A percentile compares a stretch with the other conserved stretches of the same genome.
Conservation (phyloP, 148 eudicot genomes). For the Rhododendron molle region DNA sequence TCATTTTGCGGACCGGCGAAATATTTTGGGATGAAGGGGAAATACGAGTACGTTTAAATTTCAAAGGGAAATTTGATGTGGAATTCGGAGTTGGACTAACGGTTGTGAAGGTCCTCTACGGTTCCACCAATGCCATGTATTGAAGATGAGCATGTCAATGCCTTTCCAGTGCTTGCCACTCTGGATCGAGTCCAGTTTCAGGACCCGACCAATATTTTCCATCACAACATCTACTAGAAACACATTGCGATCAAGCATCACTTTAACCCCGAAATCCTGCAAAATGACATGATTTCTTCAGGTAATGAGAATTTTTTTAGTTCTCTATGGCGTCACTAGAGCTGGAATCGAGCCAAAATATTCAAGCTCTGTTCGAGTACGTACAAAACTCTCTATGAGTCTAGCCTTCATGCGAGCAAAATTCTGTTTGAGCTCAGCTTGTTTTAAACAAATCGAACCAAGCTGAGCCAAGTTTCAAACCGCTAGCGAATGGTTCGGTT, state of each 20-base stretch:
- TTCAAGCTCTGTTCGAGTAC: background rate
- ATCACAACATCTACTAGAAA: slow-evolving; percentile 68
- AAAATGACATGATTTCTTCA: background rate
- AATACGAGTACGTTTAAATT: background rate
- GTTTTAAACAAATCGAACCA: background rate
- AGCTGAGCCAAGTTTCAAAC: background rate
- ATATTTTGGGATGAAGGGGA: background rate
- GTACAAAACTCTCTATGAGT: background rate
- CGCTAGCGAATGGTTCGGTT: background rate
- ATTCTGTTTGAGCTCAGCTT: too few species aligned
- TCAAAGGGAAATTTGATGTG: background rate
- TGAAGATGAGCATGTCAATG: slow-evolving; percentile 74
- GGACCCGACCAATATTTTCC: slow-evolving; percentile 55
- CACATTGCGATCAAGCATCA: slow-evolving; percentile 60
- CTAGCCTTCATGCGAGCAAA: background rate
- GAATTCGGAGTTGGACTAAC: slow-evolving; percentile 29
- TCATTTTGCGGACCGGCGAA: too few species aligned
- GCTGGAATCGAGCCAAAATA: background rate
- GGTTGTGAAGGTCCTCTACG: slow-evolving; percentile 84
- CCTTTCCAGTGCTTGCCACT: slow-evolving; percentile 68
- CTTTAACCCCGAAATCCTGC: slow-evolving; percentile 63
- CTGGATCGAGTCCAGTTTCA: slow-evolving; percentile 64
- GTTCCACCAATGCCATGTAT: slow-evolving; percentile 99
- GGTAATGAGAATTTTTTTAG: background rate
- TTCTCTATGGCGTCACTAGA: background rate